Conservation (phyloP, 257 asterid genomes). For the Penstemon eatonii region DNA sequence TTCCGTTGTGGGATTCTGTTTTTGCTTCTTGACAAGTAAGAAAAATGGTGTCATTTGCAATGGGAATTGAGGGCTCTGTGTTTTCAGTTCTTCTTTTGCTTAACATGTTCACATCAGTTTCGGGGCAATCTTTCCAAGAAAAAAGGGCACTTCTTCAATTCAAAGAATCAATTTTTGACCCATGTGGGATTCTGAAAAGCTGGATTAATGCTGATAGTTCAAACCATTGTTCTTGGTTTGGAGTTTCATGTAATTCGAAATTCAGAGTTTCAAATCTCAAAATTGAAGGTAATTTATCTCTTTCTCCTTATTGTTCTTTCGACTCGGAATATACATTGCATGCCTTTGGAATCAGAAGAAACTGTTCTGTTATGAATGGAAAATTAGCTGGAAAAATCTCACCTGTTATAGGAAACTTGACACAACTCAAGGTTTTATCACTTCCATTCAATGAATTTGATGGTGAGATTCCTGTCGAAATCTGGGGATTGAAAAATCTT, state of each 20-base stretch:
- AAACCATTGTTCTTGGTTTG: conserved; percentile 44
- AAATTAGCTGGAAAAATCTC: conserved; percentile 40
- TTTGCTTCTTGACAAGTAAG: conserved; percentile 21
- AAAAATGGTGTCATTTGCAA: conserved; percentile 29
- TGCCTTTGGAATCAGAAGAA: conserved; percentile 35
- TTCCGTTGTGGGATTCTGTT: conserved; percentile 15
- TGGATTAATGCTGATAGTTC: conserved; percentile 33
- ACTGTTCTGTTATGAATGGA: conserved; percentile 31
- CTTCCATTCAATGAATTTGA: conserved; percentile 43
- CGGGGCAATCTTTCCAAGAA: conserved; percentile 33
- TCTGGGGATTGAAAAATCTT: conserved; percentile 41
- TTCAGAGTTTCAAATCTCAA: conserved; percentile 32
- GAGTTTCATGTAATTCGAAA: conserved; percentile 41
- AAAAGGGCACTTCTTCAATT: conserved; percentile 36
- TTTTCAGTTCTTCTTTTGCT: conserved; percentile 20
- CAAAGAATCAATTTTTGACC: conserved; percentile 42
- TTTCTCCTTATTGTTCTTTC: conserved; percentile 33
- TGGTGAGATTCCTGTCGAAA: conserved; percentile 44
- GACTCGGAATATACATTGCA: conserved; percentile 25
- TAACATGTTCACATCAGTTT: conserved; percentile 32
- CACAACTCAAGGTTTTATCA: conserved; percentile 44
- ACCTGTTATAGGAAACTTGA: conserved; percentile 31
- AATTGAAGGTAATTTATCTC: conserved; percentile 38
- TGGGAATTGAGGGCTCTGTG: conserved; percentile 21
- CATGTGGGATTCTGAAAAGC: conserved; percentile 38